A percentile compares a stretch with the other conserved stretches of the same genome.
phyloP scores from a whole-genome alignment of 2,329 filamentous ascomycete species.

The Nemania serpens region DNA sequence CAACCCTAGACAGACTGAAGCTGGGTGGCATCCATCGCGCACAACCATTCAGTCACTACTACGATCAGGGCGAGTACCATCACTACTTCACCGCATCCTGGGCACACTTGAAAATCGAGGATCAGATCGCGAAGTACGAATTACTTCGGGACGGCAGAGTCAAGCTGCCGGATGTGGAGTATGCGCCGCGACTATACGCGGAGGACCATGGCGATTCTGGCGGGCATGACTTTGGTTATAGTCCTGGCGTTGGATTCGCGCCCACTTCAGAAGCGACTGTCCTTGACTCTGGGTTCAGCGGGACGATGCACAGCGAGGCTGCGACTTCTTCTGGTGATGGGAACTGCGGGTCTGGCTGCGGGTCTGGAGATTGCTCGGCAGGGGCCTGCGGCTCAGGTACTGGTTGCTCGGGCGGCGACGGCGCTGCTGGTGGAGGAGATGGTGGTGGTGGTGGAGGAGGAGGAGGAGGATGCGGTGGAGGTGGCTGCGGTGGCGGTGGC shows the following conservation, averaged over 20 bases:
- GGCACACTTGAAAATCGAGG: conserved; percentile 7
- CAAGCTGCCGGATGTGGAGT: conserved; percentile 9
- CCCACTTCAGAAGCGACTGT: neutral
- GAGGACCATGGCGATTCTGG: neutral
- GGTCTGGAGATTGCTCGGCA: neutral
- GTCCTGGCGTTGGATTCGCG: neutral
- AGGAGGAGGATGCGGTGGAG: neutral
- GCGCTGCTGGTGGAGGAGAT: neutral
- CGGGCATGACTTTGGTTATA: no score
- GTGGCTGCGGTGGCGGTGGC: neutral
- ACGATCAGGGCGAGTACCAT: conserved; percentile 12
- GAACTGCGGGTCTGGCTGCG: conserved; percentile 3
- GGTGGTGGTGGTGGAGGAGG: neutral
- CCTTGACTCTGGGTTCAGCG: conserved; percentile 4
- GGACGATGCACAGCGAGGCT: no score
- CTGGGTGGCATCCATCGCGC: conserved; percentile 16
- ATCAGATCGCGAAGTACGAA: conserved; percentile 10
- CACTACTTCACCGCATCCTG: conserved; percentile 14
- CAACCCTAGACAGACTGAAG: conserved; percentile 11
- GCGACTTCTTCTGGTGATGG: neutral
- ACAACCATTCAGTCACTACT: conserved; percentile 13
- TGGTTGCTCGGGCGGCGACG: no score
- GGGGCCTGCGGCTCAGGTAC: neutral
- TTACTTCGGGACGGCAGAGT: conserved; percentile 12
- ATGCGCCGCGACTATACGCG: neutral